Base-by-base conservation (phyloP, 2,329 filamentous ascomycete species). In the Geosmithia morbida region DNA sequence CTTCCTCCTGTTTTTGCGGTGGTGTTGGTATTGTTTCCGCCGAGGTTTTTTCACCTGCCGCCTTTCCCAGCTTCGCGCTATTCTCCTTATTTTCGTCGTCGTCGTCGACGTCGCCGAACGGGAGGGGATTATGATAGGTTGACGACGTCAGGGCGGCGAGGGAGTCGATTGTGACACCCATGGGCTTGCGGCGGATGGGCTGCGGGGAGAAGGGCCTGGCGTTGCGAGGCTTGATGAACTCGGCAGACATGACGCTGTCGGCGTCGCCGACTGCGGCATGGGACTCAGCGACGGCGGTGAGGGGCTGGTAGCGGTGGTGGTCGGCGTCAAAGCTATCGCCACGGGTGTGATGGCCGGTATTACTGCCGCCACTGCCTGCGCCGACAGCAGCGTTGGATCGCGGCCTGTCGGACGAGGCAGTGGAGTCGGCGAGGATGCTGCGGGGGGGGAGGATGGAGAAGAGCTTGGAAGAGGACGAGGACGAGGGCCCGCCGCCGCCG, bases 381-480 rank as follows among this genome's bases (percentile, higher is more conserved):
- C n/a, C n/a, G n/a, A n/a, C n/a, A n/a, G n/a, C n/a, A n/a, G n/a
- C n/a, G n/a, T 26, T 56, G 18, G 48, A 51, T 49, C 58, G 56
- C 46, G 59, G 59, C 52, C 54, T 55, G 48, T 70, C 66, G 6
- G 68, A 67, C 2, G 61, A 13, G 33, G 33, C 3, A 11, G 33
- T 63, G 6, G 65, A 55, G 44, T 78, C 75, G 41, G 74, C 72
- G 5, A 82, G 70, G 54, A 82, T 82, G 56, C 75, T 79, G 61
- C 75, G 78, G 13, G 77, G 74, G 40, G 77, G 77, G 44, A 82
- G 61, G 53, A 82, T 81, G 55, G 75, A 79, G 60, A 82, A 83
- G 54, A 83, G 66, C 63, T 77, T 79, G 16, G 57, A 56, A 48
- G 55, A 55, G 50, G 56, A 63, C 6, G 33, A 11, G 33, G 33